Conservation (phyloP, 1,139 yeast species). For the Taphrina confusa region DNA sequence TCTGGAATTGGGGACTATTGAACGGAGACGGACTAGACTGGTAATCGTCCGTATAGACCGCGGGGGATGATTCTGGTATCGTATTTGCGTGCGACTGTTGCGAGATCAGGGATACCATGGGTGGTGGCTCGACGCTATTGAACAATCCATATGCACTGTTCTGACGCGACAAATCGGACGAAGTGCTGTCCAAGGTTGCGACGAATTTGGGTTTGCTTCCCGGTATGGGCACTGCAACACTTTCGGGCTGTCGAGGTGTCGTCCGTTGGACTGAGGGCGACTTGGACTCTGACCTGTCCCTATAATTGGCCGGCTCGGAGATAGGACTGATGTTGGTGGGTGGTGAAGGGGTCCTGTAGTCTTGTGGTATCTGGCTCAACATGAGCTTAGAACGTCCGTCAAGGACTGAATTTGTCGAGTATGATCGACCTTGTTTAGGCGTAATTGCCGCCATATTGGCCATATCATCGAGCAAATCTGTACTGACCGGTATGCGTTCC, state of each 20-base stretch:
- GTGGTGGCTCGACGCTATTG: constrained; percentile 21
- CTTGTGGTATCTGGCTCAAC: constrained; percentile 12
- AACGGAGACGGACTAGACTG: constrained; percentile 28
- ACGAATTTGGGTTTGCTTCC: neutral
- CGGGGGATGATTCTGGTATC: constrained; percentile 29
- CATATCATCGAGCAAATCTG: neutral
- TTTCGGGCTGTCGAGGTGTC: constrained; percentile 5
- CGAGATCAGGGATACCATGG: constrained; percentile 21
- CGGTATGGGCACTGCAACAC: constrained; percentile 27
- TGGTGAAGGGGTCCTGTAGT: constrained; percentile 29
- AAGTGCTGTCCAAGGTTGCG: neutral
- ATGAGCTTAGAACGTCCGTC: constrained; percentile 5
- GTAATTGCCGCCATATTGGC: neutral
- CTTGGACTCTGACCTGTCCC: neutral
- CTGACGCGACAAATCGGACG: neutral
- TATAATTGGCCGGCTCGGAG: constrained; percentile 7
- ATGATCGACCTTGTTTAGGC: constrained; percentile 17
- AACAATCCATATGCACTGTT: neutral
- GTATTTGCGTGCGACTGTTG: constrained; percentile 29
- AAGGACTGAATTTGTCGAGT: constrained; percentile 12
- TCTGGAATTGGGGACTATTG: constrained; percentile 27
- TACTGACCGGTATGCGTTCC: constrained; percentile 11
- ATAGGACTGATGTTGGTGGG: constrained; percentile 21
- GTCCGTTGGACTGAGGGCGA: neutral
- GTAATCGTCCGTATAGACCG: constrained; percentile 25